Percentiles rank a stretch among this genome's conserved stretches.
Evolutionary conservation across 805 yeast species (phyloP).

Genomic region (Peterozyma xylosa): DNA sequence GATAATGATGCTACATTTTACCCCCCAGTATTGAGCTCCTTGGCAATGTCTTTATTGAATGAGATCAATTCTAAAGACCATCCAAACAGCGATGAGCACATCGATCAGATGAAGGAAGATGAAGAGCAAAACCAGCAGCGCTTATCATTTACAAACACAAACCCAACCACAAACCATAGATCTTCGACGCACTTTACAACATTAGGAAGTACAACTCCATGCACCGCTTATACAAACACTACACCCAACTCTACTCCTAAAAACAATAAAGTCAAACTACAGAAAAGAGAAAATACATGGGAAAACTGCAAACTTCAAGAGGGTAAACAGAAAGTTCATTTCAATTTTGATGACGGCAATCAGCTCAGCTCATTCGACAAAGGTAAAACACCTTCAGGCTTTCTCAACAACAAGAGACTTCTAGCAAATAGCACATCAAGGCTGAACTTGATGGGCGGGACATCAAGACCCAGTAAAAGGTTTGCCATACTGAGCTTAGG

Average conservation of each 20-base stretch:
- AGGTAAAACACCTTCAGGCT: neutral
- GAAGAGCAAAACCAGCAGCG: constrained; percentile 1
- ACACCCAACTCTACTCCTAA: constrained; percentile 1
- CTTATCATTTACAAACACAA: neutral
- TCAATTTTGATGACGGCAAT: neutral
- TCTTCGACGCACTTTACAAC: neutral
- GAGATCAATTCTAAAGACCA: constrained; percentile 17
- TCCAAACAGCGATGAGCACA: neutral
- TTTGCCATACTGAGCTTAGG: constrained; percentile 31
- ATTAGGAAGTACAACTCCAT: neutral
- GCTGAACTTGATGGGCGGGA: neutral
- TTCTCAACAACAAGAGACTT: neutral
- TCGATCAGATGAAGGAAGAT: neutral
- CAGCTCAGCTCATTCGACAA: neutral
- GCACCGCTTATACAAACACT: constrained; percentile 1
- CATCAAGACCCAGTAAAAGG: constrained; percentile 20
- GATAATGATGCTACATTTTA: constrained; percentile 38
- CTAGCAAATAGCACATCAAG: neutral
- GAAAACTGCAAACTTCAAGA: neutral
- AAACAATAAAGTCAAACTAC: too few relatives aligned
- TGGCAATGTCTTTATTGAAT: constrained; percentile 40
- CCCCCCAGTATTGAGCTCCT: constrained; percentile 48
- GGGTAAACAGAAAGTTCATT: neutral
- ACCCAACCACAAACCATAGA: neutral
- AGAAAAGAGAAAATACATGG: neutral